These are phyloP conservation scores for Triangularia setosa DNA, from an alignment of 2,329 filamentous ascomycete genomes.

Conservation along the genomic window DNA sequence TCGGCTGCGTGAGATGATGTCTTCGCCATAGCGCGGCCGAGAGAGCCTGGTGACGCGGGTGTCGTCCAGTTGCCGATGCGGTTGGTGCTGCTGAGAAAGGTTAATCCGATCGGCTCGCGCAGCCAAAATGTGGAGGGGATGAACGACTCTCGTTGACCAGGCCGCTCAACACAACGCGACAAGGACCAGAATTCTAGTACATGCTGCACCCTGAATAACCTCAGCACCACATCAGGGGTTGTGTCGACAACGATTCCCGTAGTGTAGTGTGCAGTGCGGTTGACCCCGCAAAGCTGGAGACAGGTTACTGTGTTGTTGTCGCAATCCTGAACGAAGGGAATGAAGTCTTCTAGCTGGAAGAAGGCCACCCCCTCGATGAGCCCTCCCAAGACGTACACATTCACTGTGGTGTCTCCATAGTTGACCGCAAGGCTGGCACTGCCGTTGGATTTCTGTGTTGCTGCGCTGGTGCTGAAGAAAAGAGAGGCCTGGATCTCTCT, in stretches of 20 bases:
- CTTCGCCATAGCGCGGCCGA: not conserved
- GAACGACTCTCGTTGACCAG: not conserved
- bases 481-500: not conserved
- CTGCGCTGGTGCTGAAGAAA: not conserved
- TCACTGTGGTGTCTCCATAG: not conserved
- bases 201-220: not conserved
- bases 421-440: not conserved
- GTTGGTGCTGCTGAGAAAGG: not conserved
- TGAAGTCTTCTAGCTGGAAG: not conserved
- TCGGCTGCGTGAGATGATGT: constrained; percentile 15
- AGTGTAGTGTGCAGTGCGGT: not conserved
- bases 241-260: not conserved
- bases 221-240: not conserved
- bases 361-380: not conserved
- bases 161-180: constrained; percentile 14
- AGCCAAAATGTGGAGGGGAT: not conserved
- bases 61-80: constrained; percentile 20
- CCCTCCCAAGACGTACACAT: not conserved
- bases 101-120: not conserved
- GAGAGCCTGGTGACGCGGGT: constrained; percentile 12
- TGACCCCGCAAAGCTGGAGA: not conserved
- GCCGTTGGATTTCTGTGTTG: not conserved
- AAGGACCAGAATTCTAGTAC: constrained; percentile 1
- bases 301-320: not conserved
- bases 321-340: not conserved